Base-by-base conservation (phyloP, 1,284 basidiomycete genomes). In the Earliella scabrosa region DNA sequence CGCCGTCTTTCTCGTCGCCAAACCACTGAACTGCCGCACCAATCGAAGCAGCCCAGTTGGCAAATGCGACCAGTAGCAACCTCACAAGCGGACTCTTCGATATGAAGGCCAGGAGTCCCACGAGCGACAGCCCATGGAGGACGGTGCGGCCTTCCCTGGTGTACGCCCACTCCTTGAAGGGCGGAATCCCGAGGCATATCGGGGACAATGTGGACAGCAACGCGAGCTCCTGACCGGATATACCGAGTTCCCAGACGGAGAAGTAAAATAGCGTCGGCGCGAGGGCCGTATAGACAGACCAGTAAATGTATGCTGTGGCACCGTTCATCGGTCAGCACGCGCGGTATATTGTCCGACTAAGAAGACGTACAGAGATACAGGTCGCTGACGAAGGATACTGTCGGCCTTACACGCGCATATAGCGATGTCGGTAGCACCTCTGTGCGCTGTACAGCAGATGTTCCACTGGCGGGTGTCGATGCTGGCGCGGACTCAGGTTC, bases 241-340 rank as follows among this genome's bases (percentile, higher is more conserved):
- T 78, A 45, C 87, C 90, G 18, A 96, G 85, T 66, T 92, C 82
- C 93, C 93, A 96, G 7, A 96, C 87, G 23, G 91, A 93, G 76
- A 93, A 95, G 74, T 95, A 97, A 76, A 97, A 97, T 6, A 97
- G 81, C 35, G 90, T 89, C 0, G 92, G 88, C 9, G 90, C 85
- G 20, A 97, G 82, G 1, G 87, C 85, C 1, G 95, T 96, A 66
- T 93, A 85, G 38, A 92, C 80, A 0, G 95, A 92, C 93, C 94
- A 97, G 69, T 91, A 95, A 16, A 91, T 80, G 63, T 90, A 92
- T 1, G 90, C 93, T 94, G 66, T 18, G 8, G 8, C 32, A 8
- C 14, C 23, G 4, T 54, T 56, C 18, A 13, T n/a, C 43, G 51
- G n/a, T 58, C 7, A 26, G 41, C 51, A 7, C 24, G 11, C 14